A percentile compares a stretch with the other conserved stretches of the same genome.
Conservation (phyloP, 2,329 filamentous ascomycete species). For the Plectosphaerella sp. region DNA sequence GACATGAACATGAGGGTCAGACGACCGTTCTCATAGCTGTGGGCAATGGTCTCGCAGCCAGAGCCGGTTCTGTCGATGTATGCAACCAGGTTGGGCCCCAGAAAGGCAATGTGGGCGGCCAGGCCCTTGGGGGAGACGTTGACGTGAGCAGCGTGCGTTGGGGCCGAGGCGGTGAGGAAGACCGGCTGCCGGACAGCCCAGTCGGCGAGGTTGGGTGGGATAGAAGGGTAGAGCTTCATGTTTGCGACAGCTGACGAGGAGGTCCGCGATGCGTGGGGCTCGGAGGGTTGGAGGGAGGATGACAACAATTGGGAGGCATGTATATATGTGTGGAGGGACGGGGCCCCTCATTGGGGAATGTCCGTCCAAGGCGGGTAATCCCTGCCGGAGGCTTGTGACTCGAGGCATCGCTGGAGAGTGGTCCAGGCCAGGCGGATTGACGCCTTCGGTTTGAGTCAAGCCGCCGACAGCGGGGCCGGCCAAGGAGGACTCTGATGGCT, state of each 20-base stretch:
- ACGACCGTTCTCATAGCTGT: conserved; percentile 72
- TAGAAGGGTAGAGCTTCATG: conserved; percentile 58
- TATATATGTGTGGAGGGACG: too few relatives aligned
- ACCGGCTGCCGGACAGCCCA: conserved; percentile 67
- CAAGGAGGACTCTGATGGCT: too few relatives aligned
- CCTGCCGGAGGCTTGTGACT: too few relatives aligned
- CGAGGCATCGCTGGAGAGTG: too few relatives aligned
- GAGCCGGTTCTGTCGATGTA: conserved; percentile 74
- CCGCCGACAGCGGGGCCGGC: too few relatives aligned
- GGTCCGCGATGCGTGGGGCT: too few relatives aligned
- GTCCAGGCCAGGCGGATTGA: too few relatives aligned
- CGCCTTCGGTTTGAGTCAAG: too few relatives aligned
- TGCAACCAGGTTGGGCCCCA: conserved; percentile 53
- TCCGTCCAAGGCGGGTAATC: too few relatives aligned
- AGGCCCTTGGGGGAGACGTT: conserved; percentile 76
- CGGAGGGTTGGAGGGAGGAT: too few relatives aligned
- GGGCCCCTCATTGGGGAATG: too few relatives aligned
- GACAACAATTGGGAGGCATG: too few relatives aligned
- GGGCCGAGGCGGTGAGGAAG: conserved; percentile 73
- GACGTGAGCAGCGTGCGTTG: conserved; percentile 62
- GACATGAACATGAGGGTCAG: conserved; percentile 72
- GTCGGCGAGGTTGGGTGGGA: conserved; percentile 49
- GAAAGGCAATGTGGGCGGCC: conserved; percentile 55
- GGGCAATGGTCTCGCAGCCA: conserved; percentile 71
- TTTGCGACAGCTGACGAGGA: conserved; percentile 1